Conservation (phyloP, 1,284 basidiomycete species). For the Moesziomyces aphidis region DNA sequence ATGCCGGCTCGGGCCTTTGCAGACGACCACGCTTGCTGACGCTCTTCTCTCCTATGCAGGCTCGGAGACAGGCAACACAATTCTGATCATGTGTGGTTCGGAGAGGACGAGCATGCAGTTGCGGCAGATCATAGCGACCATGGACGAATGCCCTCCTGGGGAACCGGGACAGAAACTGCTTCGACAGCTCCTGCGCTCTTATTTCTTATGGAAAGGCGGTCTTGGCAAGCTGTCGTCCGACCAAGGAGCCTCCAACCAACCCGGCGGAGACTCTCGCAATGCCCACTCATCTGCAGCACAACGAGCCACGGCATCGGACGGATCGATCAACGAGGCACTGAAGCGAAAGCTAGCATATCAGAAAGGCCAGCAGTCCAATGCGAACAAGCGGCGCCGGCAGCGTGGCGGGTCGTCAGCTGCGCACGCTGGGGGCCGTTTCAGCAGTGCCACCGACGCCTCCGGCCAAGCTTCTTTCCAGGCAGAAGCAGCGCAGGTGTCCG, state of each 20-base stretch:
- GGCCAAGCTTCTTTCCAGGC: slow-evolving; percentile 56
- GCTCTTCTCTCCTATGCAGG: slow-evolving; percentile 5
- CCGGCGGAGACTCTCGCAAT: neutral
- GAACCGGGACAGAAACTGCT: slow-evolving; percentile 75
- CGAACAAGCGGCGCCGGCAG: slow-evolving; percentile 68
- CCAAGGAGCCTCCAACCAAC: slow-evolving; percentile 13
- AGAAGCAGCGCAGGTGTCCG: slow-evolving; percentile 74
- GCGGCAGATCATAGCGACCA: slow-evolving; percentile 53
- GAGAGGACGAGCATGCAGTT: slow-evolving; percentile 59
- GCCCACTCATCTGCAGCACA: slow-evolving; percentile 1
- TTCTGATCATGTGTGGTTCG: slow-evolving; percentile 62
- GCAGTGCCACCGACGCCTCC: slow-evolving; percentile 15
- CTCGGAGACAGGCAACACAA: slow-evolving; percentile 49
- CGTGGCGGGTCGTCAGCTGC: slow-evolving; percentile 57
- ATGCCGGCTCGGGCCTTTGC: neutral
- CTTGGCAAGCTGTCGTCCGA: slow-evolving; percentile 69
- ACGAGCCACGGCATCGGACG: neutral
- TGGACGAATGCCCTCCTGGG: slow-evolving; percentile 42
- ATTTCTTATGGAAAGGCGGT: slow-evolving; percentile 84
- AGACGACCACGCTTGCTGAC: slow-evolving; percentile 6
- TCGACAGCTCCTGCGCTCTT: slow-evolving; percentile 77
- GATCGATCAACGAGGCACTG: slow-evolving; percentile 44
- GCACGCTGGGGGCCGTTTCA: slow-evolving; percentile 13
- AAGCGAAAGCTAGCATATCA: slow-evolving; percentile 54
- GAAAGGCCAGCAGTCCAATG: slow-evolving; percentile 53